A percentile compares a stretch with the other conserved stretches of the same genome.
phyloP scores from a whole-genome alignment of 768 basidiomycete species.

The Crepidotus variabilis region DNA sequence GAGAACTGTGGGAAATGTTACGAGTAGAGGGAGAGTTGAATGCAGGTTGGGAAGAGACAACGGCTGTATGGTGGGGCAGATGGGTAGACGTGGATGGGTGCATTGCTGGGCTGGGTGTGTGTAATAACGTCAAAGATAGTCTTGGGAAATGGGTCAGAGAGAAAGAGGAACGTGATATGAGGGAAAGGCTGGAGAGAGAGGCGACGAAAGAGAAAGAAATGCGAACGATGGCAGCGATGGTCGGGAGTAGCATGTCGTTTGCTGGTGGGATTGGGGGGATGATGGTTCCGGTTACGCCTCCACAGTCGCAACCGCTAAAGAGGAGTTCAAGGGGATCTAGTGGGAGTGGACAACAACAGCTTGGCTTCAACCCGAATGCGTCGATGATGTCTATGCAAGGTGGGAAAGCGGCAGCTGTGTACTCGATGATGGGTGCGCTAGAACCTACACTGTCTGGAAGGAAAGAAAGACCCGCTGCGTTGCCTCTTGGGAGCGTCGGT shows the following conservation, averaged over 20 bases:
- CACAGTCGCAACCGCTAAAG: background rate
- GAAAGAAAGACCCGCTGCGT: background rate
- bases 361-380: background rate
- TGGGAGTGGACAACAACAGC: background rate
- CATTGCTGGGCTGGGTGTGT: slow-evolving; percentile 13
- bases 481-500: background rate
- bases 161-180: slow-evolving; percentile 9
- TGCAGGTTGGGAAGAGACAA: slow-evolving; percentile 64
- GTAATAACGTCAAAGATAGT: slow-evolving; percentile 14
- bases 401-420: background rate
- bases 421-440: background rate
- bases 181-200: slow-evolving; percentile 14
- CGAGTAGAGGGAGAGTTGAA: slow-evolving; percentile 67
- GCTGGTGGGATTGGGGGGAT: background rate
- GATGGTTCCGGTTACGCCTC: background rate
- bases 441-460: background rate
- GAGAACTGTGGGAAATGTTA: slow-evolving; percentile 83
- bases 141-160: slow-evolving; percentile 13
- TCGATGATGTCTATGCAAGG: no score
- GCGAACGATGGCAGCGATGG: slow-evolving; percentile 6
- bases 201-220: slow-evolving; percentile 12
- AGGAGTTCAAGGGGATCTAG: background rate
- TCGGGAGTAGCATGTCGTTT: background rate
- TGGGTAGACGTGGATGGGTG: slow-evolving; percentile 64
- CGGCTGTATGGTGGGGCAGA: slow-evolving; percentile 65